Percentiles rank a stretch among this genome's conserved stretches.
These are phyloP conservation scores for Aureobasidium leucospermi DNA, from an alignment of 2,329 filamentous ascomycete genomes.

Conservation along the genomic window DNA sequence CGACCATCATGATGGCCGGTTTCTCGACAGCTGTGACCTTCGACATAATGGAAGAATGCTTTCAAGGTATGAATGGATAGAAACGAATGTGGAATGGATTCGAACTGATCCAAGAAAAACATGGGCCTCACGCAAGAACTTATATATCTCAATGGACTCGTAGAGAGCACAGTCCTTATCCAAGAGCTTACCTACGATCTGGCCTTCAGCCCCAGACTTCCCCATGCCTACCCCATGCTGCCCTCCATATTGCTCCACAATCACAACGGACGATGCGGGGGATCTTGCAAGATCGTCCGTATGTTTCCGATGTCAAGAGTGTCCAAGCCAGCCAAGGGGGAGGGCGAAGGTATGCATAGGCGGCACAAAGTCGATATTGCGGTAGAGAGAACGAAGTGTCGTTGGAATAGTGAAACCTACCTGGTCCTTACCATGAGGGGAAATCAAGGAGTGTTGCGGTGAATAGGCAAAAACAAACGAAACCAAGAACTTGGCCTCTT, in stretches of 20 bases:
- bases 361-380: neutral
- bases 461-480: neutral
- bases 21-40: neutral
- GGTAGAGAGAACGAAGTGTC: neutral
- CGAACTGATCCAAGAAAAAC: neutral
- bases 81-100: neutral
- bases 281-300: neutral
- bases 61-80: neutral
- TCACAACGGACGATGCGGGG: neutral
- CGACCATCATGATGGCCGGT: constrained; percentile 5
- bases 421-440: neutral
- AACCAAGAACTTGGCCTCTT: constrained; percentile 8
- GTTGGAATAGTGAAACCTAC: neutral
- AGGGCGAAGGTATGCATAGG: neutral
- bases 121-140: neutral
- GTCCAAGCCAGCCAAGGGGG: neutral
- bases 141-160: neutral
- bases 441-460: neutral
- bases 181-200: neutral
- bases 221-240: neutral
- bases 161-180: neutral
- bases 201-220: neutral
- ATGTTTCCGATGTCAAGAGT: constrained; percentile 5
- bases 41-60: neutral
- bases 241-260: constrained; percentile 2